Evolutionary conservation across 768 basidiomycete species (phyloP).

Genomic region (Cytidiella melzeri): DNA sequence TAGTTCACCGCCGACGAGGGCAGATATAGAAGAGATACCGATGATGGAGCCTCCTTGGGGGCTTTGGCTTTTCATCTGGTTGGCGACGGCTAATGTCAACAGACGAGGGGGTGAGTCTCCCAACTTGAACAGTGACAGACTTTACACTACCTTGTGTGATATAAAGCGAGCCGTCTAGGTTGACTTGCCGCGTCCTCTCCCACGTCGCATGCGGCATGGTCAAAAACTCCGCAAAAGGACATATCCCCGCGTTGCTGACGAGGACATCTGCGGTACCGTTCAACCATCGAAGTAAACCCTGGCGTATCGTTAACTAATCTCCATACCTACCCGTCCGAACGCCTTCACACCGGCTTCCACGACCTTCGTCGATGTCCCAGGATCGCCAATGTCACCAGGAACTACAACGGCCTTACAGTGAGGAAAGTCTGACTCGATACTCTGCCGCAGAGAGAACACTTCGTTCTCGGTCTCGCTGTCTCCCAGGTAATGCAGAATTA

Average conservation of each 20-base stretch:
- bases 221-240: conserved; percentile 72
- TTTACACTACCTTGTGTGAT: conserved; percentile 47
- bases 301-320: too few species aligned
- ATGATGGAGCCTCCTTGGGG: conserved; percentile 74
- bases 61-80: conserved; percentile 63
- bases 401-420: conserved; percentile 40
- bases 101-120: conserved; percentile 6
- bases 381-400: conserved; percentile 59
- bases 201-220: conserved; percentile 60
- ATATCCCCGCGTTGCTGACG: conserved; percentile 61
- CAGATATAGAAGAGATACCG: conserved; percentile 73
- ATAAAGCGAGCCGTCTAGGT: conserved; percentile 73
- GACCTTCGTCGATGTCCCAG: conserved; percentile 53
- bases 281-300: too few species aligned
- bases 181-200: conserved; percentile 62
- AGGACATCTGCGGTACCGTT: conserved; percentile 37
- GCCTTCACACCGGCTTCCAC: conserved; percentile 51
- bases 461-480: conserved; percentile 48
- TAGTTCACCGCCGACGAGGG: conserved; percentile 67
- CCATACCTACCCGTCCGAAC: conserved; percentile 59
- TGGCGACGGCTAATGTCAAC: conserved; percentile 47
- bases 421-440: conserved; percentile 37
- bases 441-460: conserved; percentile 36
- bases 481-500: conserved; percentile 66
- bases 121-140: neutral